Evolutionary conservation across 768 basidiomycete species (phyloP), one percentile per base, ranked within the genome.

Genomic region (Amanita rubescens): DNA sequence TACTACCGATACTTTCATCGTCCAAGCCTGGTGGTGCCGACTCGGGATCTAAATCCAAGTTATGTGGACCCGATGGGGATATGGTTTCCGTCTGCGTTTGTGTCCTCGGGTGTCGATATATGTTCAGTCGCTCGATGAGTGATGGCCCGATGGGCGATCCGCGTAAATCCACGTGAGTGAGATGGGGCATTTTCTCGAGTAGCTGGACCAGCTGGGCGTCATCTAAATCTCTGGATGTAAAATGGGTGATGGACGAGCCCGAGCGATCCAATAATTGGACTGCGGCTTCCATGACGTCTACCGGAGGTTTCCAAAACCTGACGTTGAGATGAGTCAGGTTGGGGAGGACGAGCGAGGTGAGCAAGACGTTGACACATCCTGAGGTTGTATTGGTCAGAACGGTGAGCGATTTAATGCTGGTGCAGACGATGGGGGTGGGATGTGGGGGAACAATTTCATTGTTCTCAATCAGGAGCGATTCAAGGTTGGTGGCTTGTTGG

Each of bases 141-240:
- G 37, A 41, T 2, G 37, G 49, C 25, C 39, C 41, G 37, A 51
- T 51, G 25, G 41, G 49, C 22, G 49, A 19, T 19, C 49, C 49
- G 22, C 37, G 25, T 22, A 51, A 5, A 9, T 38, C 49, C 22
- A 38, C 49, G 20, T 41, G 49, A 12, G 39, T 20, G 39, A 51
- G 34, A 11, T 51, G 49, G 49, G 49, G 49, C 25, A 51, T 25
- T 19, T 51, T 51, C 22, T 51, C 49, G 24, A 51, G 27, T 15
- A 51, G 25, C 49, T 22, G 35, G 10, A 51, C 25, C 27, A 51
- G 27, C 30, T 51, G 38, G 10, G 3, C 22, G 12, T 51, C 49
- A 17, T 51, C 49, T 14, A 41, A 25, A 35, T 24, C 27, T 14
- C 24, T 35, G 17, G 37, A 51, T 14, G 39, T 38, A 17, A 51